Conservation (phyloP, 2,329 filamentous ascomycete genomes). For the Curvularia eragrostidis region DNA sequence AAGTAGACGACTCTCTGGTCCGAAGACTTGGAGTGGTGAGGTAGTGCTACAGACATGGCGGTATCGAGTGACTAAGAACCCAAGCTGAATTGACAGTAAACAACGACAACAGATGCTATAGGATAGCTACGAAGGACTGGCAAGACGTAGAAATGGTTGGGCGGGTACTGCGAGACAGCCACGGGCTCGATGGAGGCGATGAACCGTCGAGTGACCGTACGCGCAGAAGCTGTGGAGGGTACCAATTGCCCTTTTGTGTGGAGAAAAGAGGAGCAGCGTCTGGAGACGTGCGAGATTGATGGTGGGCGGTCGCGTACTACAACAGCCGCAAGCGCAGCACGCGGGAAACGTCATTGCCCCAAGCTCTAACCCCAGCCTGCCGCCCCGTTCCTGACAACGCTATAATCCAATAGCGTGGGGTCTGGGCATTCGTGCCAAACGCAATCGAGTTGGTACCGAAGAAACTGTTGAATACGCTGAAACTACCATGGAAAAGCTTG, state of each 20-base stretch:
- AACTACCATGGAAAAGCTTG: slow-evolving; percentile 16
- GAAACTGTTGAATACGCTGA: slow-evolving; percentile 19
- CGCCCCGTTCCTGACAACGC: slow-evolving; percentile 16
- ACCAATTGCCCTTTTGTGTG: slow-evolving; percentile 29
- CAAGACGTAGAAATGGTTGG: slow-evolving; percentile 19
- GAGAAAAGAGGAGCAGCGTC: slow-evolving; percentile 22
- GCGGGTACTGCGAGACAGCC: slow-evolving; percentile 7
- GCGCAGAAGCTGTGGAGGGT: slow-evolving; percentile 25
- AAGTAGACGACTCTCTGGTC: slow-evolving; percentile 69
- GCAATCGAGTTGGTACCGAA: slow-evolving; percentile 12
- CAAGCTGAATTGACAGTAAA: slow-evolving; percentile 25
- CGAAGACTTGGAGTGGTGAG: slow-evolving; percentile 18
- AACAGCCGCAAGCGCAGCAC: slow-evolving; percentile 27
- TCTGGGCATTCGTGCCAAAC: slow-evolving; percentile 16
- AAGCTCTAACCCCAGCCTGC: slow-evolving; percentile 20
- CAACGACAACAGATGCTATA: slow-evolving; percentile 23
- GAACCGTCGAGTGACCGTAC: slow-evolving; percentile 13
- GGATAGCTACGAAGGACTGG: slow-evolving; percentile 2
- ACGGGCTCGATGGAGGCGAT: slow-evolving; percentile 14
- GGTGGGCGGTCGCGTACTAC: slow-evolving; percentile 30
- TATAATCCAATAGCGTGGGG: slow-evolving; percentile 19
- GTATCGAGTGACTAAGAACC: slow-evolving; percentile 8
- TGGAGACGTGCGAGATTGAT: slow-evolving; percentile 31
- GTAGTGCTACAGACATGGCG: slow-evolving; percentile 36
- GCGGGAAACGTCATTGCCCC: slow-evolving; percentile 34